These are phyloP conservation scores for Pseudogymnoascus verrucosus DNA, from an alignment of 2,329 filamentous ascomycete genomes.

Conservation along the genomic window DNA sequence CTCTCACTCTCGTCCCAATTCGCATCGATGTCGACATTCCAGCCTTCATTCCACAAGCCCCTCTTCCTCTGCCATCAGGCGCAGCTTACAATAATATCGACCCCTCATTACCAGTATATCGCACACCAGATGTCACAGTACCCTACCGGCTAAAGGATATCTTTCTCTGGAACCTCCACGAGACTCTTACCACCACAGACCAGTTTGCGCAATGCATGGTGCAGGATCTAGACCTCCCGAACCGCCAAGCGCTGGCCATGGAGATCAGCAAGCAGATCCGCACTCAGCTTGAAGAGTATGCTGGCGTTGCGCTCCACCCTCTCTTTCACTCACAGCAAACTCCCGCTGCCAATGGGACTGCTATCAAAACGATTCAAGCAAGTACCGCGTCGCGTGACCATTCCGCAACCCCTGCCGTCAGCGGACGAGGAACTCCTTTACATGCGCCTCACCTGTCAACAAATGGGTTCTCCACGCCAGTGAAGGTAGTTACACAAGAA, in stretches of 20 bases:
- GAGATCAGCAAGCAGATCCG: constrained; percentile 92
- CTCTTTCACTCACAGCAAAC: constrained; percentile 62
- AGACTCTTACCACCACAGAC: constrained; percentile 87
- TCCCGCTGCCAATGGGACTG: constrained; percentile 25
- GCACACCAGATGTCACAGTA: constrained; percentile 67
- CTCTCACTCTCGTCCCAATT: constrained; percentile 87
- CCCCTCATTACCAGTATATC: constrained; percentile 69
- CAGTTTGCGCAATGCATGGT: constrained; percentile 88
- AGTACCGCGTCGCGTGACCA: constrained; percentile 28
- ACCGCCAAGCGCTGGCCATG: constrained; percentile 57
- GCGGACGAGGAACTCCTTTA: constrained; percentile 49
- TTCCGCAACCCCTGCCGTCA: constrained; percentile 36
- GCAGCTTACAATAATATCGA: constrained; percentile 53
- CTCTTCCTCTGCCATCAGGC: constrained; percentile 56
- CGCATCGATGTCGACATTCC: constrained; percentile 92
- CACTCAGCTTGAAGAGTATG: constrained; percentile 91
- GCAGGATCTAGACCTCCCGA: constrained; percentile 86
- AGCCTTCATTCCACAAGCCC: constrained; percentile 59
- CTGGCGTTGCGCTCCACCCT: constrained; percentile 85
- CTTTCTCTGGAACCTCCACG: constrained; percentile 97
- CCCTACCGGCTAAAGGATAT: constrained; percentile 86
- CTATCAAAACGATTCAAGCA: constrained; percentile 27
- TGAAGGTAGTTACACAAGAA: constrained; percentile 32
- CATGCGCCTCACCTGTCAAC: constrained; percentile 38
- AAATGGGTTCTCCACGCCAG: constrained; percentile 41